Percentiles rank a stretch among this genome's conserved stretches.
Evolutionary conservation across 2,329 filamentous ascomycete genomes (phyloP).

Genomic region (Hypocreales sp.): DNA sequence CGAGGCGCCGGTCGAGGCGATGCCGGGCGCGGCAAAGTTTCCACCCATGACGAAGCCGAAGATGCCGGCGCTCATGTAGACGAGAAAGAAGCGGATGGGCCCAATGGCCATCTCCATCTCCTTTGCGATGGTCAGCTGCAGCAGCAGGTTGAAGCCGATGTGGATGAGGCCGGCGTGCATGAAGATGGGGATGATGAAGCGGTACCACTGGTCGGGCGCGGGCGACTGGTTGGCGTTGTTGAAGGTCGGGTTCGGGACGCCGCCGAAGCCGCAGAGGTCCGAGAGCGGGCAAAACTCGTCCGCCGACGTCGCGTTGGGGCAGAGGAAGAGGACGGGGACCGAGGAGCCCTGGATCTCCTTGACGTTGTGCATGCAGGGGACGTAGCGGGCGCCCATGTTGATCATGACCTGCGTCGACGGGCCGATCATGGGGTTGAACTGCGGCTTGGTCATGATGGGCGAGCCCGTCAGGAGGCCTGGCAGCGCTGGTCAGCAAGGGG

Average conservation of each 20-base stretch:
- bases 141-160: conserved; percentile 86
- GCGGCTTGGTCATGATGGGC: conserved; percentile 63
- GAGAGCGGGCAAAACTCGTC: conserved; percentile 54
- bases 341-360: conserved; percentile 41
- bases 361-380: conserved; percentile 87
- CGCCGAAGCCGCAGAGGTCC: conserved; percentile 70
- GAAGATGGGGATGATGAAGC: conserved; percentile 93
- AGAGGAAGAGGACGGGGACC: conserved; percentile 48
- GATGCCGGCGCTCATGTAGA: conserved; percentile 83
- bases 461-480: conserved; percentile 64
- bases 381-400: conserved; percentile 90
- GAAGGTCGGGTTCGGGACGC: conserved; percentile 50
- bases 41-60: conserved; percentile 93
- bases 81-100: conserved; percentile 70
- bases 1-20: conserved; percentile 78
- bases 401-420: conserved; percentile 82
- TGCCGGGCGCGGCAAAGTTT: conserved; percentile 72
- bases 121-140: conserved; percentile 76
- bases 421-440: conserved; percentile 95
- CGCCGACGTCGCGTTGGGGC: conserved; percentile 60
- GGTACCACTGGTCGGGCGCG: conserved; percentile 85
- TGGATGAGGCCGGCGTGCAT: conserved; percentile 88
- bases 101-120: conserved; percentile 92
- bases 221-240: conserved; percentile 34
- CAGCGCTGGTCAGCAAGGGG: conserved; percentile 1